These are phyloP conservation scores for Symbiotaphrina buchneri DNA, from an alignment of 495 filamentous ascomycete genomes.

Conservation along the genomic window DNA sequence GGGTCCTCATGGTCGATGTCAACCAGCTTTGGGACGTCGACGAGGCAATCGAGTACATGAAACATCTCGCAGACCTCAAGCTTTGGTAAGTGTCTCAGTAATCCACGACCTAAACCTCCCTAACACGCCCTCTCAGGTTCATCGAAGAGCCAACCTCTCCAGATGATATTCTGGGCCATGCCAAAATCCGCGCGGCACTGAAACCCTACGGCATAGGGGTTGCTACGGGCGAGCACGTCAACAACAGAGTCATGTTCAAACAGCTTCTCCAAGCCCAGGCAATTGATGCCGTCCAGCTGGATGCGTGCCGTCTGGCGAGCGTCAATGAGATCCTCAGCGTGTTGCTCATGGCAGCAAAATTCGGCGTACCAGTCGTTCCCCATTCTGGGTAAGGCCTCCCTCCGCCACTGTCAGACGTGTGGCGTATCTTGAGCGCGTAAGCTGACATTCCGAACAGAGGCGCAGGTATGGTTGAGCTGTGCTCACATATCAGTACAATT, in stretches of 20 bases:
- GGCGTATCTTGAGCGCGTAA: no score
- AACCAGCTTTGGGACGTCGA: slow-evolving; percentile 4
- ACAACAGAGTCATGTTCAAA: slow-evolving; percentile 4
- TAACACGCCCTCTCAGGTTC: no score
- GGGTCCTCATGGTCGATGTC: slow-evolving; percentile 3
- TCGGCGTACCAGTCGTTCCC: no score
- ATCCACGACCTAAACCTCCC: no score
- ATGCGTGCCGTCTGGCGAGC: slow-evolving; percentile 3
- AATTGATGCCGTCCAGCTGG: slow-evolving; percentile 3
- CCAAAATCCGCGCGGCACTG: slow-evolving; percentile 3
- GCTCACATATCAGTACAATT: no score
- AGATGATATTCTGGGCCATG: no score
- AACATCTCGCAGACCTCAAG: slow-evolving; percentile 1
- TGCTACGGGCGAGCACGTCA: slow-evolving; percentile 2
- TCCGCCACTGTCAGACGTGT: no score
- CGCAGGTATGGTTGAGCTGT: no score
- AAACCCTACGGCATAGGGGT: slow-evolving; percentile 3
- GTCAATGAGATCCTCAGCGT: slow-evolving; percentile 4
- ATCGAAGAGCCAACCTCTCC: slow-evolving; percentile 4
- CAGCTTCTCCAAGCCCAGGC: slow-evolving; percentile 2
- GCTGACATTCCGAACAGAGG: no score
- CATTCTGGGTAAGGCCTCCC: no score
- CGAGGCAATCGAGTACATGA: slow-evolving; percentile 4
- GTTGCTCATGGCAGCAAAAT: slow-evolving; percentile 1
- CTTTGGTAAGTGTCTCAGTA: no score